phyloP scores from a whole-genome alignment of 1,139 yeast species.

The Debaryomyces sp. region DNA sequence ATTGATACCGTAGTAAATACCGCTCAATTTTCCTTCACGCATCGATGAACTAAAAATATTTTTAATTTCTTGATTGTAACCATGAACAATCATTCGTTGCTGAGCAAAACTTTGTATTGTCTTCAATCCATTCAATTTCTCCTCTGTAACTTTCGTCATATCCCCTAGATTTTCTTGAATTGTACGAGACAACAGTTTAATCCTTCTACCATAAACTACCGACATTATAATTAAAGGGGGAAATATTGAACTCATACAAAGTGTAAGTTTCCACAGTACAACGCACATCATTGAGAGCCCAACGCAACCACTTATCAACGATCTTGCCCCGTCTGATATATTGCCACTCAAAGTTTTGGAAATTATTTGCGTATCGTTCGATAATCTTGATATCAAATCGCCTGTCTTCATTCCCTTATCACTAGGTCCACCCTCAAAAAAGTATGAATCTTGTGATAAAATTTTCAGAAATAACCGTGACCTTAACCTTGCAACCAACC shows the following conservation, averaged over 20 bases:
- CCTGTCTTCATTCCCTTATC: conserved; percentile 71
- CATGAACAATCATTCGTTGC: conserved; percentile 56
- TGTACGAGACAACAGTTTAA: conserved; percentile 71
- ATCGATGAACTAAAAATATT: conserved; percentile 74
- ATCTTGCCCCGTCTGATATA: conserved; percentile 86
- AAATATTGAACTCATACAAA: conserved; percentile 72
- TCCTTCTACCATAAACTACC: conserved; percentile 75
- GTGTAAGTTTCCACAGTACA: conserved; percentile 78
- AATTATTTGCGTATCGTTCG: conserved; percentile 89
- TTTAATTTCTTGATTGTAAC: conserved; percentile 66
- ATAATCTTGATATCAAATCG: conserved; percentile 83
- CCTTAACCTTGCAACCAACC: conserved; percentile 80
- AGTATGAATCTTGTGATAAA: conserved; percentile 85
- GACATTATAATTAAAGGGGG: conserved; percentile 85
- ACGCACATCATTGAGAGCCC: conserved; percentile 87
- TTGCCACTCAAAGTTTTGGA: conserved; percentile 86
- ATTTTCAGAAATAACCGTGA: conserved; percentile 75
- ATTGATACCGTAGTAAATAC: conserved; percentile 75
- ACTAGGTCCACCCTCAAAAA: conserved; percentile 76
- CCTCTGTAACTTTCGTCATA: conserved; percentile 88
- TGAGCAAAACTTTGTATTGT: conserved; percentile 92
- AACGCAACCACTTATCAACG: conserved; percentile 75
- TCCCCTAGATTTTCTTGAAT: conserved; percentile 88
- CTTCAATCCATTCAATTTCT: conserved; percentile 80
- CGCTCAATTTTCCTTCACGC: conserved; percentile 78